These are phyloP conservation scores for Cystobasidiaceae sp. DNA, from an alignment of 1,284 basidiomycete genomes.

Conservation along the genomic window DNA sequence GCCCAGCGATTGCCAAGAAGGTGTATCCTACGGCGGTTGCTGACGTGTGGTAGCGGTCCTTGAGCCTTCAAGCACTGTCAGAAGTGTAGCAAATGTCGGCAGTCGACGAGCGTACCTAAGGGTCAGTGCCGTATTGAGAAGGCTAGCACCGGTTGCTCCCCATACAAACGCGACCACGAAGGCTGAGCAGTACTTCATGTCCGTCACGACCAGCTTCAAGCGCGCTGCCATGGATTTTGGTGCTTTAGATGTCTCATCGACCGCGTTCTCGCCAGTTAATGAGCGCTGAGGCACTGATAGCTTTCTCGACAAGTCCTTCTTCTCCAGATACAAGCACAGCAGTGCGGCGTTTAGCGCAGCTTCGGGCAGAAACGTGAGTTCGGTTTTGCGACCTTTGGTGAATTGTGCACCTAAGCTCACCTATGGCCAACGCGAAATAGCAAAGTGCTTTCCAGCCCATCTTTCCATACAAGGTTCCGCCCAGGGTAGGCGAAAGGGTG, in stretches of 20 bases:
- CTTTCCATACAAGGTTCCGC: conserved; percentile 2
- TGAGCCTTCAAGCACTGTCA: not conserved
- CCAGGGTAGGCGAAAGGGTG: conserved; percentile 3
- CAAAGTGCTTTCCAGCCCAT: conserved; percentile 12
- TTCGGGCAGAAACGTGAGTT: not conserved
- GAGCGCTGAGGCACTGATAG: not conserved
- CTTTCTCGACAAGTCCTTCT: not conserved
- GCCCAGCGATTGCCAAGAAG: conserved; percentile 11
- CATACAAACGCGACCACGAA: not conserved
- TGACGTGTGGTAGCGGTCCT: not conserved
- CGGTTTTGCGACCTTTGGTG: not conserved
- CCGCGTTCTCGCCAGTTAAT: not conserved
- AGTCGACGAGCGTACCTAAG: conserved; percentile 3
- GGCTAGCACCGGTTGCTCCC: not conserved
- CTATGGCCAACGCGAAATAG: conserved; percentile 4
- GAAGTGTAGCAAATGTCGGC: not conserved
- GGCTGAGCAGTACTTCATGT: not conserved
- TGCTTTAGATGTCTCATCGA: not conserved
- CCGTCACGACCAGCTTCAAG: not conserved
- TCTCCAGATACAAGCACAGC: not conserved
- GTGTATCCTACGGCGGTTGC: not conserved
- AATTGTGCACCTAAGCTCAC: not conserved
- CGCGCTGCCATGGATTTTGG: not conserved
- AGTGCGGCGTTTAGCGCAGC: not conserved
- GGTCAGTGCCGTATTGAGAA: not conserved